Percentiles rank a stretch among this genome's conserved stretches.
These are phyloP conservation scores for Coemansia sp. DNA, from an alignment of 192 early-diverging fungal genomes.

Conservation along the genomic window DNA sequence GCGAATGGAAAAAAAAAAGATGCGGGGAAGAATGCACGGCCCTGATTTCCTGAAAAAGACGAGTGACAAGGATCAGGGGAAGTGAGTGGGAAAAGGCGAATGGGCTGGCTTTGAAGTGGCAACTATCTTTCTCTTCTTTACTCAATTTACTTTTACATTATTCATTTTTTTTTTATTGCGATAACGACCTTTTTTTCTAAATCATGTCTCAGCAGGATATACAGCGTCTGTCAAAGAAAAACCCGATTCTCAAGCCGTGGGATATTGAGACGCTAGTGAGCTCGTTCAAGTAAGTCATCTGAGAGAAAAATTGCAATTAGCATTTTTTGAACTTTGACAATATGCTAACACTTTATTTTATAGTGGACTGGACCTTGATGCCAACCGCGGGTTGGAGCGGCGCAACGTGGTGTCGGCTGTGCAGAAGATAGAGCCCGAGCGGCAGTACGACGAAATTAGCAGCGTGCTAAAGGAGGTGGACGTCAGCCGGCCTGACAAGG, in stretches of 20 bases:
- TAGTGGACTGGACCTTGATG: constrained; percentile 67
- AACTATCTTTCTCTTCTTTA: neutral
- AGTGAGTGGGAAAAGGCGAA: too few species aligned
- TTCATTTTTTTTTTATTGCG: neutral
- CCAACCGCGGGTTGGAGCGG: constrained; percentile 69
- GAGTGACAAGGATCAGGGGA: constrained; percentile 4
- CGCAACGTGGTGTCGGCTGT: constrained; percentile 66
- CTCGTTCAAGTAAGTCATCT: constrained; percentile 51
- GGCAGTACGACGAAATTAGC: constrained; percentile 76
- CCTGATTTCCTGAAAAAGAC: neutral
- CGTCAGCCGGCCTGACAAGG: constrained; percentile 66
- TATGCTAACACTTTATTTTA: neutral
- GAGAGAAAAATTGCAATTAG: neutral
- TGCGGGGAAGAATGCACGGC: too few species aligned
- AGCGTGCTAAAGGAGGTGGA: constrained; percentile 67
- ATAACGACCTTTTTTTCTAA: neutral
- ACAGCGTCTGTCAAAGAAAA: constrained; percentile 48
- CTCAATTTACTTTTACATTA: neutral
- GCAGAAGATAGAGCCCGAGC: constrained; percentile 65
- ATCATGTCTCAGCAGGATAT: constrained; percentile 22
- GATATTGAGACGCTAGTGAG: constrained; percentile 53
- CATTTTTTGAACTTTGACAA: neutral
- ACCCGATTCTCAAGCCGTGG: constrained; percentile 57
- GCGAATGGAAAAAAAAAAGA: too few species aligned
- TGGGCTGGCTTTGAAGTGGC: neutral